Percentiles rank a stretch among this genome's conserved stretches.
Evolutionary conservation across 352 stramenopile genomes (phyloP).

Genomic region (Phytopythium aichiense): DNA sequence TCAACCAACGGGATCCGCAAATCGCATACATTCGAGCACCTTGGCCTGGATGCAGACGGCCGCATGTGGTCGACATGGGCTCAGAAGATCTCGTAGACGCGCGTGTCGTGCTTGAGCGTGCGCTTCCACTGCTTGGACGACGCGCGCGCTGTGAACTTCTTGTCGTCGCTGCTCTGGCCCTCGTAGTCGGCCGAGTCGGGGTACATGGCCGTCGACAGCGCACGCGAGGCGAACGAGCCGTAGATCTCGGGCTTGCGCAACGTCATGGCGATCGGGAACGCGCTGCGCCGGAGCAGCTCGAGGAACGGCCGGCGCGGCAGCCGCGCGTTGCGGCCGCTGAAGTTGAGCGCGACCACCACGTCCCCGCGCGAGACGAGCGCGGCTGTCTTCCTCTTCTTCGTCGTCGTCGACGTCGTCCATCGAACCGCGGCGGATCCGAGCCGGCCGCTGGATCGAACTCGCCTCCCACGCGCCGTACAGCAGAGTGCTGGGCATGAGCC

Average conservation of each 20-base stretch:
- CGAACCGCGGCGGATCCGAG: not conserved
- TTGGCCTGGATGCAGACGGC: no score
- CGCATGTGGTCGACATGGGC: not conserved
- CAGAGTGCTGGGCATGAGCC: conserved; percentile 74
- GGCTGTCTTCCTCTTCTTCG: conserved; percentile 10
- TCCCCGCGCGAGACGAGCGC: conserved; percentile 39
- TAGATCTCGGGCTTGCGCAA: conserved; percentile 57
- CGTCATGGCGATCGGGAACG: conserved; percentile 62
- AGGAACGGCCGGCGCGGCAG: conserved; percentile 42
- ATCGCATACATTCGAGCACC: not conserved
- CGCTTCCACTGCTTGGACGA: conserved; percentile 68
- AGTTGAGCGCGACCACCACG: conserved; percentile 69
- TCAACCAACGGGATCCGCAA: not conserved
- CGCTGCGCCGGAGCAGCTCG: conserved; percentile 32
- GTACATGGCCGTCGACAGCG: conserved; percentile 72
- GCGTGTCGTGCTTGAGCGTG: conserved; percentile 40
- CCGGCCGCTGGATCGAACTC: conserved; percentile 33
- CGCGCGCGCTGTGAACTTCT: conserved; percentile 42
- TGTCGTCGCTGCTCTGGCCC: conserved; percentile 18
- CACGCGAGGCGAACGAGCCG: conserved; percentile 53
- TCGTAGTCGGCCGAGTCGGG: conserved; percentile 59
- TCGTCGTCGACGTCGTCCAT: conserved; percentile 6
- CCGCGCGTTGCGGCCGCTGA: conserved; percentile 37
- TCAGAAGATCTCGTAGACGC: conserved; percentile 6
- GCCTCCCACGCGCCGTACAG: conserved; percentile 80